These are phyloP conservation scores for Cicer judaicum DNA, from an alignment of 306 rosid genomes.

Conservation along the genomic window DNA sequence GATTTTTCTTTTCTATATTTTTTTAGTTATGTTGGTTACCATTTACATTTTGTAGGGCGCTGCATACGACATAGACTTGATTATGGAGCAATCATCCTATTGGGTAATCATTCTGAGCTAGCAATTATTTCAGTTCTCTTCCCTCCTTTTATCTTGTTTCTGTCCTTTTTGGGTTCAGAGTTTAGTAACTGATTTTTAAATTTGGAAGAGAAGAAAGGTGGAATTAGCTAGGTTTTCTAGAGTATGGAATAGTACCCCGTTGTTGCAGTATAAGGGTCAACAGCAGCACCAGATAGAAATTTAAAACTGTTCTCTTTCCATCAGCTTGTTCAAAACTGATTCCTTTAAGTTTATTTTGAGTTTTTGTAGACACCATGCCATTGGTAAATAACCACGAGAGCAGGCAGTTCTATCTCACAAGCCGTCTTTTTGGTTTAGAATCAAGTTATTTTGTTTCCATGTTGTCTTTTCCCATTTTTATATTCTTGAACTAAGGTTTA, in stretches of 20 bases:
- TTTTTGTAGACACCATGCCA: conserved; percentile 13
- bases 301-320: conserved; percentile 5
- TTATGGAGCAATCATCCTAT: conserved; percentile 86
- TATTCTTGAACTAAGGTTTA: conserved; percentile 35
- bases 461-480: conserved; percentile 12
- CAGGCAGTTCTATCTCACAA: conserved; percentile 30
- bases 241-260: conserved; percentile 15
- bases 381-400: conserved; percentile 26
- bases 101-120: conserved; percentile 65
- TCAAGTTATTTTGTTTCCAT: conserved; percentile 3
- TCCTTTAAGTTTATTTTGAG: conserved; percentile 36
- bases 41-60: conserved; percentile 66
- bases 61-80: conserved; percentile 91
- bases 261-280: conserved; percentile 7
- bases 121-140: conserved; percentile 30
- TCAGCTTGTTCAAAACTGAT: conserved; percentile 30
- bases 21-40: conserved; percentile 21
- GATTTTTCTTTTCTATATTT: conserved; percentile 2
- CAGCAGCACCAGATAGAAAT: conserved; percentile 4
- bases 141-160: conserved; percentile 14
- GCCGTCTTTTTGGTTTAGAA: conserved; percentile 35
- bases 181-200: conserved; percentile 16
- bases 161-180: conserved; percentile 12
- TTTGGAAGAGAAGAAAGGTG: conserved; percentile 22
- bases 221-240: conserved; percentile 30